A percentile compares a stretch with the other conserved stretches of the same genome.
Evolutionary conservation across 306 rosid species (phyloP).

Genomic region (Medicago truncatula): MtrunA17r5.0-ANR NC_053044.1:25164001-25164500

Average conservation of each 20-base stretch:
- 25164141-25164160: not conserved
- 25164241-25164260: not conserved
- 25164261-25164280: constrained; percentile 5
- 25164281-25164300: not conserved
- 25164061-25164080: not conserved
- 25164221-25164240: not conserved
- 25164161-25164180: not conserved
- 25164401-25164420: not conserved
- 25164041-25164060: not conserved
- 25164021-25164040: constrained; percentile 1
- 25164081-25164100: not conserved
- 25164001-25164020: not conserved
- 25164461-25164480: not conserved
- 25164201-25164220: not conserved
- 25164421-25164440: not conserved
- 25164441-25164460: not conserved
- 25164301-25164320: not conserved
- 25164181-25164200: not conserved
- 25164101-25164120: not conserved
- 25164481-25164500: not conserved
- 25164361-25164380: not conserved
- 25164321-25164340: not conserved
- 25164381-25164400: not conserved
- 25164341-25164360: not conserved
- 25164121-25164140: not conserved